Evolutionary conservation across 495 filamentous ascomycete species (phyloP), one percentile per base, ranked within the genome.

Genomic region (Geopyxis carbonaria): DNA sequence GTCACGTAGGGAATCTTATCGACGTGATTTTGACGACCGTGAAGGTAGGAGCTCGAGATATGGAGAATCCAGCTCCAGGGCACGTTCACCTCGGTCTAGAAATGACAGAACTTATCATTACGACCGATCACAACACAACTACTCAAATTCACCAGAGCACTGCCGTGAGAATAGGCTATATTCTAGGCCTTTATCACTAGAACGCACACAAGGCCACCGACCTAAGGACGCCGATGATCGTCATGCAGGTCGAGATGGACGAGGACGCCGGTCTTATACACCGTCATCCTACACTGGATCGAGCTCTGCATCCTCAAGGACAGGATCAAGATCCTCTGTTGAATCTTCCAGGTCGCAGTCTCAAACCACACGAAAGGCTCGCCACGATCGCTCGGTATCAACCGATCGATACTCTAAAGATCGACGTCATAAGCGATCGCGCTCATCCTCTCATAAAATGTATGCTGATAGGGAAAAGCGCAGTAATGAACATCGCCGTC

Each of bases 221-320:
- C 46, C 38, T 51, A 51, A 42, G 60, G 59, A 42, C 61, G 50
- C 22, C 60, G n/a, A n/a, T n/a, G n/a, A n/a, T n/a, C n/a, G n/a
- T n/a, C n/a, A n/a, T n/a, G 48, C 44, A 61, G 45, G 30, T 57
- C 41, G 47, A 57, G 64, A 70, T 33, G 53, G 56, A 27, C 64
- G 64, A 43, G 58, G 69, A 44, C 70, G 64, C 33, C 7, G 33
- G 19, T 36, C 33, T 20, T 36, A 36, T 22, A 36, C 15, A 10
- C 15, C 19, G 4, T 36, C 36, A 11, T 39, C 36, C 8, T 28
- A 39, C 22, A 27, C 36, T 14, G 36, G 16, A 13, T 28, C 36
- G 9, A 42, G 39, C 38, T 32, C 40, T 8, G 29, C 39, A 22
- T 50, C 50, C 14, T 48, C 50, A 21, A 42, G 27, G 28, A 41